These are phyloP conservation scores for Pichia sp. DNA, from an alignment of 1,139 yeast genomes.

Conservation along the genomic window DNA sequence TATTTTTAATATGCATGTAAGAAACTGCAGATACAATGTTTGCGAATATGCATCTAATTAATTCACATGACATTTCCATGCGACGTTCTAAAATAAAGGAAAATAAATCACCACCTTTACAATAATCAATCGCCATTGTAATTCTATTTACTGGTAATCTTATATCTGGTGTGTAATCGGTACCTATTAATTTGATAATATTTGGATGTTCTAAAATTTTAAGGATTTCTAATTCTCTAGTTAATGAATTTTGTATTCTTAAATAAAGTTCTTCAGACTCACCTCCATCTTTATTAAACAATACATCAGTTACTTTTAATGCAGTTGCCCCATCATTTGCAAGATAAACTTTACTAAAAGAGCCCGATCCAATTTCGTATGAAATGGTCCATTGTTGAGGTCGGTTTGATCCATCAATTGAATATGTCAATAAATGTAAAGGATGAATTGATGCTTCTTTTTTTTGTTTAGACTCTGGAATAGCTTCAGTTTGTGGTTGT, in stretches of 20 bases:
- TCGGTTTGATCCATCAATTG: conserved; percentile 1
- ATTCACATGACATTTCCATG: conserved; percentile 36
- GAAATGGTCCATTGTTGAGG: conserved; percentile 30
- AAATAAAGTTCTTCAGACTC: conserved; percentile 35
- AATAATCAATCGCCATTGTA: conserved; percentile 65
- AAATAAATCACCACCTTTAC: conserved; percentile 79
- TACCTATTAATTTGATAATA: conserved; percentile 36
- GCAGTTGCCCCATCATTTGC: conserved; percentile 28
- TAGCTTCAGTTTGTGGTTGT: conserved; percentile 13
- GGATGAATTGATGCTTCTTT: background rate
- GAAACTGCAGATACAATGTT: conserved; percentile 65
- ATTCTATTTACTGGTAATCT: conserved; percentile 26
- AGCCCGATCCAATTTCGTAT: conserved; percentile 49
- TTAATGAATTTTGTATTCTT: conserved; percentile 61
- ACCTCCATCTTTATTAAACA: conserved; percentile 18
- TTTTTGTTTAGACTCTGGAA: background rate
- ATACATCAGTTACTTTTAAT: conserved; percentile 35
- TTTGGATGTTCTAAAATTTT: conserved; percentile 38
- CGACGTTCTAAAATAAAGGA: conserved; percentile 48
- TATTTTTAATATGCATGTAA: conserved; percentile 60
- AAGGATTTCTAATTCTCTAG: conserved; percentile 69
- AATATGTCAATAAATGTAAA: conserved; percentile 1
- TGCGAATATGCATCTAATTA: conserved; percentile 56
- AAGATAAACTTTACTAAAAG: conserved; percentile 47
- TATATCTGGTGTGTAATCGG: conserved; percentile 22